Base-by-base conservation (phyloP, 495 filamentous ascomycete species). In the Trichoderma parareesei region DNA sequence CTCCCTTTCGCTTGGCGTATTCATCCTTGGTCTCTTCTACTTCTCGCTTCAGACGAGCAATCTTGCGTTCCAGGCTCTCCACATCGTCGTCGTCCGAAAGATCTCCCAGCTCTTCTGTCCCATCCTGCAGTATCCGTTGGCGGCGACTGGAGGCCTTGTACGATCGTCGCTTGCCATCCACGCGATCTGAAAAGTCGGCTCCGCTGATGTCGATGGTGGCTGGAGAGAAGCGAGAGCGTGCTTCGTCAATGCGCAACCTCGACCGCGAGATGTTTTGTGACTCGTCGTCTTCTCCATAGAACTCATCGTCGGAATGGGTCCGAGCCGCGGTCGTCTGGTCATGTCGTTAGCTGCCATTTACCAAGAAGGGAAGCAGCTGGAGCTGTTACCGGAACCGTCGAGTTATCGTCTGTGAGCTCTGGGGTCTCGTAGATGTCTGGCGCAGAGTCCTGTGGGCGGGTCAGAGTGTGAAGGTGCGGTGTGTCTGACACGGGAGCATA, bases 381-480 rank as follows among this genome's bases (percentile, higher is more conserved):
- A 46, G n/a, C 66, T 71, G 77, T 67, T 71, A 95, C 90, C 40
- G 85, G 90, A 65, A 91, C 73, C 44, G 92, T 97, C 38, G 91
- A 96, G 62, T 82, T 87, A 72, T 94, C 93, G 70, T 97, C 91
- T 35, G 85, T 91, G 68, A 96, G 79, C 65, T 94, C 91, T 70
- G 93, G 93, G 59, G 93, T 97, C 77, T 96, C 93, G 78, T 97
- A 97, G 70, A 95, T 89, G 72, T 96, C 93, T 74, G 92, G 93
- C 35, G 92, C 90, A 35, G 85, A 87, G 72, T 97, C 93, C 91
- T 94, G 66, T 27, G 20, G 4, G 60, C 48, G 18, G 40, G 46
- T 66, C 42, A 60, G 55, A 27, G 27, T 64, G 74, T 62, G 74
- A 66, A 53, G 16, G 10, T 55, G 60, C 57, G 20, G 53, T 16